Conservation (phyloP, 176 grass and related monocot genomes). For the Zea mays region Zm-B73-REFERENCE-NAM-5.0 NC_050097.1:221822501-221823000, state of each 20-base stretch:
- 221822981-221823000: not conserved
- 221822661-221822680: conserved; percentile 76
- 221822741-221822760: conserved; percentile 93
- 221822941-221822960: not conserved
- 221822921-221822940: conserved; percentile 11
- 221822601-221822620: not conserved
- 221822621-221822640: conserved; percentile 1
- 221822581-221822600: not conserved
- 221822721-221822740: conserved; percentile 65
- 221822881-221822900: conserved; percentile 8
- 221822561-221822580: not conserved
- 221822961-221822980: not conserved
- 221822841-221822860: conserved; percentile 70
- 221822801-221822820: conserved; percentile 79
- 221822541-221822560: not conserved
- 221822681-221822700: conserved; percentile 83
- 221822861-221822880: conserved; percentile 67
- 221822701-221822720: conserved; percentile 81
- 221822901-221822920: not conserved
- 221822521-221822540: conserved; percentile 14
- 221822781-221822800: conserved; percentile 61
- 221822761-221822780: conserved; percentile 90
- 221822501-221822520: not conserved
- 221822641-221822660: conserved; percentile 76
- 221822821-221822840: conserved; percentile 84